Conservation (phyloP, 305 asterid genomes). For the Fraxinus platypoda region DNA sequence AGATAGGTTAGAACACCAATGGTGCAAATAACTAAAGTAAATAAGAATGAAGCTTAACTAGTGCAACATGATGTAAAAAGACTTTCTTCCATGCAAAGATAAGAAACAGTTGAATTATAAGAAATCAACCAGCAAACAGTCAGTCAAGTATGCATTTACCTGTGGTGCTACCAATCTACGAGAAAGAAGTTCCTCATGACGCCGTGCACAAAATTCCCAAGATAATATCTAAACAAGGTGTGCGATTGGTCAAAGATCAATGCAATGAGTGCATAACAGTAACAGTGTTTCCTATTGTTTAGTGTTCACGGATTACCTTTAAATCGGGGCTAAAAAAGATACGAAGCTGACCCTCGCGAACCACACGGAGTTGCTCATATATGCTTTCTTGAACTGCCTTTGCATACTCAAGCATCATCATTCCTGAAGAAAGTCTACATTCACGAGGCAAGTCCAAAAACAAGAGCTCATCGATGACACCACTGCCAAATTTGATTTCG, state of each 20-base stretch:
- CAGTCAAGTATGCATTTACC: conserved; percentile 42
- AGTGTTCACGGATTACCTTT: conserved; percentile 47
- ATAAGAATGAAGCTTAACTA: not conserved
- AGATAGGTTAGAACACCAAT: not conserved
- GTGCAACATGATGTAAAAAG: not conserved
- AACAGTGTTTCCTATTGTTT: conserved; percentile 7
- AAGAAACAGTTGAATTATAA: not conserved
- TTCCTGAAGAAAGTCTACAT: conserved; percentile 75
- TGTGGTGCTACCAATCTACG: conserved; percentile 93
- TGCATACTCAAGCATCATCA: conserved; percentile 86
- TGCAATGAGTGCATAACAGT: conserved; percentile 3
- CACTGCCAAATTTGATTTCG: conserved; percentile 91
- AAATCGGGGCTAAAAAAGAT: conserved; percentile 82
- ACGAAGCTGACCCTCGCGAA: conserved; percentile 94
- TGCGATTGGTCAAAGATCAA: conserved; percentile 26
- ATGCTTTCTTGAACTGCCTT: conserved; percentile 96
- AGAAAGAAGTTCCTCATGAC: conserved; percentile 96
- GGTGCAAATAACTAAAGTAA: not conserved
- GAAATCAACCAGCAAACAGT: conserved; percentile 6
- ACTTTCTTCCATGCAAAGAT: not conserved
- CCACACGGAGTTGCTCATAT: conserved; percentile 91
- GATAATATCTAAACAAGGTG: conserved; percentile 59
- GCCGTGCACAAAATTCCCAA: conserved; percentile 97
- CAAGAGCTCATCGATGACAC: conserved; percentile 80
- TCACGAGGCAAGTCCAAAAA: conserved; percentile 94